A percentile compares a stretch with the other conserved stretches of the same genome.
Conservation (phyloP, 345 rosid genomes). For the Murraya koenigii region DNA sequence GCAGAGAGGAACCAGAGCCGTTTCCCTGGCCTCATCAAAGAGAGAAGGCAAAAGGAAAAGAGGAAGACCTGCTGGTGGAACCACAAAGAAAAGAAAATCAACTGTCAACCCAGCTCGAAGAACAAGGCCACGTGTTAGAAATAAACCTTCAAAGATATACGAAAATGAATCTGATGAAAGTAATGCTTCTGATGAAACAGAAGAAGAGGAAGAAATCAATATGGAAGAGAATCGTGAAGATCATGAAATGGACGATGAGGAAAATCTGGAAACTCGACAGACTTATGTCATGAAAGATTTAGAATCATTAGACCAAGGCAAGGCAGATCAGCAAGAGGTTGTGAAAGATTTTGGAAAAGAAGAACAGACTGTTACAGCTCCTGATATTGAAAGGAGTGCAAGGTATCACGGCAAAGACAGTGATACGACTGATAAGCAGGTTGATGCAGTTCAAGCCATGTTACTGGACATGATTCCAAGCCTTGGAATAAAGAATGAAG, state of each 20-base stretch:
- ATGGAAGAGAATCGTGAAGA: conserved; percentile 22
- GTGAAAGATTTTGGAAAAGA: conserved; percentile 16
- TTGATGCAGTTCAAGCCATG: conserved; percentile 85
- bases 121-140: conserved; percentile 42
- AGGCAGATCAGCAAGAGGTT: conserved; percentile 26
- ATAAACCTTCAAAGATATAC: conserved; percentile 52
- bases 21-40: conserved; percentile 23
- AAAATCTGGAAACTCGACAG: conserved; percentile 12
- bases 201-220: conserved; percentile 18
- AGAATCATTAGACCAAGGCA: conserved; percentile 21
- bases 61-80: conserved; percentile 48
- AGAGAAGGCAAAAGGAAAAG: conserved; percentile 42
- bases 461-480: conserved; percentile 80
- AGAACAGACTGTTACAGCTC: conserved; percentile 10
- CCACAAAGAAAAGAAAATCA: conserved; percentile 41
- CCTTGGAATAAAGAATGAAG: conserved; percentile 48
- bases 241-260: neutral
- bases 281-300: conserved; percentile 23
- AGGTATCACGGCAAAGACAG: conserved; percentile 8
- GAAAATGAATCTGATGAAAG: conserved; percentile 53
- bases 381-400: conserved; percentile 10
- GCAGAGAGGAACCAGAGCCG: conserved; percentile 12
- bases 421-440: conserved; percentile 23
- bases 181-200: conserved; percentile 30
- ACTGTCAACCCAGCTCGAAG: conserved; percentile 31